phyloP scores from a whole-genome alignment of 2,329 filamentous ascomycete species.

The Penicillium sp. region DNA sequence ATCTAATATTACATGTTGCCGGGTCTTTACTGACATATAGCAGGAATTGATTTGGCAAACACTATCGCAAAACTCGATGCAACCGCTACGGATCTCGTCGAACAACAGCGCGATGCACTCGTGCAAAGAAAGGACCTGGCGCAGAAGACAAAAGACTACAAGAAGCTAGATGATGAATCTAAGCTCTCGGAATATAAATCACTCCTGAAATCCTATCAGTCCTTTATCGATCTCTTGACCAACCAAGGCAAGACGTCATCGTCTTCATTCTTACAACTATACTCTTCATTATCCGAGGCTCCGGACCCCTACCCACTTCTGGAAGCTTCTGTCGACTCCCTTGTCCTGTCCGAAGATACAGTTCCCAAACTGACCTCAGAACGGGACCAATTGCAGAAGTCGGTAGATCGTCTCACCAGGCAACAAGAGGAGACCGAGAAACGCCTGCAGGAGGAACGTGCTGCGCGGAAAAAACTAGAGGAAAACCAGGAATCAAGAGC shows the following conservation, averaged over 20 bases:
- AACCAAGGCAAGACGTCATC: slow-evolving; percentile 95
- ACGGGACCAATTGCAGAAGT: slow-evolving; percentile 81
- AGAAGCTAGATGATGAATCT: slow-evolving; percentile 83
- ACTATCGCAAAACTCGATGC: slow-evolving; percentile 84
- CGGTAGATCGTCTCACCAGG: slow-evolving; percentile 69
- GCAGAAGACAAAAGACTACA: slow-evolving; percentile 98
- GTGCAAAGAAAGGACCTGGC: slow-evolving; percentile 94
- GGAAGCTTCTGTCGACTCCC: slow-evolving; percentile 91
- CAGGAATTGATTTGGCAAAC: slow-evolving; percentile 82
- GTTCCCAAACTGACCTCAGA: slow-evolving; percentile 86
- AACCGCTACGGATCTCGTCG: slow-evolving; percentile 91
- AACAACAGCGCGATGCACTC: slow-evolving; percentile 91
- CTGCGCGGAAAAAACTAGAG: slow-evolving; percentile 71
- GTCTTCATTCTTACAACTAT: slow-evolving; percentile 87
- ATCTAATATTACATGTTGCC: neutral
- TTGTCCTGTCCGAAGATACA: slow-evolving; percentile 88
- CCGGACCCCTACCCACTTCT: slow-evolving; percentile 95
- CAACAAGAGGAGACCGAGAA: slow-evolving; percentile 82
- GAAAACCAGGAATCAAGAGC: slow-evolving; percentile 74
- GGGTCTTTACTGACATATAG: slow-evolving; percentile 5
- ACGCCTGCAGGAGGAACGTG: slow-evolving; percentile 74
- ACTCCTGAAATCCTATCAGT: slow-evolving; percentile 91
- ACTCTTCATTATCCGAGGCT: slow-evolving; percentile 89
- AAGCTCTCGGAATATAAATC: slow-evolving; percentile 89
- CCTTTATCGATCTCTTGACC: slow-evolving; percentile 92